Conservation (phyloP, 2,329 filamentous ascomycete species). For the Periglandula ipomoeae region DNA sequence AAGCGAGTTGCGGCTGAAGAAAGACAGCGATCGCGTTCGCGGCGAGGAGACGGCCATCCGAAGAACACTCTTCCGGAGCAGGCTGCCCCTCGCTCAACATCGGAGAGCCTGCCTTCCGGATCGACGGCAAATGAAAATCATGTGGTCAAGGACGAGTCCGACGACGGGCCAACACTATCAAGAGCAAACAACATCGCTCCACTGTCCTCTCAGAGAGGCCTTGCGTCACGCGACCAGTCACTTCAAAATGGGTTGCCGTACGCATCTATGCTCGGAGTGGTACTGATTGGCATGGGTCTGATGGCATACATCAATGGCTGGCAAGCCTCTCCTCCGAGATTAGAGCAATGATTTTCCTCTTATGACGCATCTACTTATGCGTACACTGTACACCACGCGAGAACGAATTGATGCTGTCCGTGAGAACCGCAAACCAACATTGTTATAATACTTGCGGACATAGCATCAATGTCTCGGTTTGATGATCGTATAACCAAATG, state of each 20-base stretch:
- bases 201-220: slow-evolving; percentile 27
- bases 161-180: slow-evolving; percentile 35
- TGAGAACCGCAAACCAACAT: not conserved
- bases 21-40: slow-evolving; percentile 29
- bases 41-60: slow-evolving; percentile 5
- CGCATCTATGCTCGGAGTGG: slow-evolving; percentile 73
- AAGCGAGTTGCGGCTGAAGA: slow-evolving; percentile 34
- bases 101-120: not conserved
- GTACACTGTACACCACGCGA: not conserved
- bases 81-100: not conserved
- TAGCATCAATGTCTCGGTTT: not conserved
- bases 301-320: slow-evolving; percentile 85
- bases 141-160: slow-evolving; percentile 22
- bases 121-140: slow-evolving; percentile 7
- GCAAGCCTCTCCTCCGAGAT: slow-evolving; percentile 38
- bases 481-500: slow-evolving; percentile 6
- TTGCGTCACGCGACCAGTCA: slow-evolving; percentile 33
- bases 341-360: slow-evolving; percentile 20
- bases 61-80: slow-evolving; percentile 7
- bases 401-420: not conserved
- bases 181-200: slow-evolving; percentile 41
- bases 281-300: slow-evolving; percentile 69
- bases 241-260: slow-evolving; percentile 56
- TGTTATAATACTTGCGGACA: not conserved
- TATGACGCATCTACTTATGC: not conserved